A percentile compares a stretch with the other conserved stretches of the same genome.
Conservation (phyloP, 2,329 filamentous ascomycete species). For the Ophiostoma australiae region DNA sequence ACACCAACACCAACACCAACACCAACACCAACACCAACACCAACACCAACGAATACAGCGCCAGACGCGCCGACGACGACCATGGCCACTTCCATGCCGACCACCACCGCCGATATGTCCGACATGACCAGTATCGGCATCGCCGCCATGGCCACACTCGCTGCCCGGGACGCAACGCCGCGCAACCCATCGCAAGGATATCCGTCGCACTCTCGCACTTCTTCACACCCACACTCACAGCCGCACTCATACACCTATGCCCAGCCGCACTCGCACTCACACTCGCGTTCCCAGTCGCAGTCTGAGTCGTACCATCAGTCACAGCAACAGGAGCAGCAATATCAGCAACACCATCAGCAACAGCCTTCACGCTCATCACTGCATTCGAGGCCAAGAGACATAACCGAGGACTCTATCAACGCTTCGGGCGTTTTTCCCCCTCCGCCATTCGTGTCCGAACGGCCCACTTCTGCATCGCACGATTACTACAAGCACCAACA, state of each 20-base stretch:
- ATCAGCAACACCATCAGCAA: not conserved
- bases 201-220: not conserved
- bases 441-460: constrained; percentile 2
- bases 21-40: too few relatives aligned
- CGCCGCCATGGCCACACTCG: constrained; percentile 17
- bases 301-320: not conserved
- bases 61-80: not conserved
- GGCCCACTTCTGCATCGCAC: constrained; percentile 6
- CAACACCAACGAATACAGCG: not conserved
- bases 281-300: not conserved
- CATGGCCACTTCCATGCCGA: not conserved
- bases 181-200: not conserved
- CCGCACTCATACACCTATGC: not conserved
- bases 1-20: too few relatives aligned
- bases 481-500: not conserved
- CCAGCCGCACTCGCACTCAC: not conserved
- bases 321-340: not conserved
- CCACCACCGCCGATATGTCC: not conserved
- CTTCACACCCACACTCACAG: not conserved
- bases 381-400: not conserved
- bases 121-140: not conserved
- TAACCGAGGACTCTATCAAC: constrained; percentile 13
- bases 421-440: constrained; percentile 13
- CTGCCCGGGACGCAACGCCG: constrained; percentile 5
- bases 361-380: not conserved